Evolutionary conservation across 208 protist species (phyloP), one percentile per base, ranked within the genome.

Genomic region (Polymyxa betae): DNA sequence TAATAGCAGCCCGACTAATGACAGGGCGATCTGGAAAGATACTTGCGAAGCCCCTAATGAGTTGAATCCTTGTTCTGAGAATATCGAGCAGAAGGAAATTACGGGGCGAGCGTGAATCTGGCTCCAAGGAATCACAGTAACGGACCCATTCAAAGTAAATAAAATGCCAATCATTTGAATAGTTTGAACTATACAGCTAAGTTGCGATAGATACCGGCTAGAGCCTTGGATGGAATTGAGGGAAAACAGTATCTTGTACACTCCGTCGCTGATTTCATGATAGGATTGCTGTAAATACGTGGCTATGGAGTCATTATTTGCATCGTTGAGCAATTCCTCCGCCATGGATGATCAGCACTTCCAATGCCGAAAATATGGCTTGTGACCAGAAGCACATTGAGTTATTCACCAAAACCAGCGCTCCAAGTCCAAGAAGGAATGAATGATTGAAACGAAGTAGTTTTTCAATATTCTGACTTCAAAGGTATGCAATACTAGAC

Each of bases 131-230:
- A 82, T 82, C 12, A 82, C 16, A 35, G n/a, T 5, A 35, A 5
- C 35, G 16, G 72, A 43, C 16, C n/a, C n/a, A 35, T 82, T 82
- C 16, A 82, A 5, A 20, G 72, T 43, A 82, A 82, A 82, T n/a
- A 82, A 43, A 38, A 82, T 43, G 16, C 72, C 40, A 43, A 82
- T n/a, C 72, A 82, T 35, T n/a, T 82, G 72, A 38, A 82, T 43
- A n/a, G 72, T 82, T n/a, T 5, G 16, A 5, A 82, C 40, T 5
- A 82, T n/a, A 20, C 5, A 35, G 5, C 40, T 35, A 38, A 43
- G 5, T 82, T 38, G 5, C 5, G 72, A 12, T n/a, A 43, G 72
- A 43, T 82, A 82, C n/a, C 5, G 5, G 16, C 16, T 38, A 20
- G 72, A 40, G 5, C n/a, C n/a, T 43, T 35, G 72, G 16, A 82